Percentiles rank a stretch among this genome's conserved stretches.
These are phyloP conservation scores for Kazachstania martiniae DNA, from an alignment of 805 yeast species.

Conservation along the genomic window DNA sequence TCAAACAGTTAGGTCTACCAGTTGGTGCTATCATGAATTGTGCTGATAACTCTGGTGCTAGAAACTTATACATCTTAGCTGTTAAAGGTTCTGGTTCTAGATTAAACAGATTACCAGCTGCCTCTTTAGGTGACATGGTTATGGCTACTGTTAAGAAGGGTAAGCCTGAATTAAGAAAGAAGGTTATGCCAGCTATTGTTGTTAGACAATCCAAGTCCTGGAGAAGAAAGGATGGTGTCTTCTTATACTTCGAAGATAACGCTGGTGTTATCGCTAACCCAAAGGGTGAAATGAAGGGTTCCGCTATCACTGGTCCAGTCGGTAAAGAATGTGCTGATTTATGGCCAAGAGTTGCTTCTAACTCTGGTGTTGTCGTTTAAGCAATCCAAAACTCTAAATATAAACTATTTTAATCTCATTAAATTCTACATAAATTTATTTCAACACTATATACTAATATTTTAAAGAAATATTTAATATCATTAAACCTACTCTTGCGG, in stretches of 20 bases:
- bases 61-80: conserved; percentile 96
- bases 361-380: conserved; percentile 99
- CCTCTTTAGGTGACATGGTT: conserved; percentile 99
- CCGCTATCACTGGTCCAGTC: conserved; percentile 99
- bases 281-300: conserved; percentile 99
- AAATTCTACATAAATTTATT: too few relatives aligned
- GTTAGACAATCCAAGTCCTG: conserved; percentile 98
- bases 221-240: conserved; percentile 99
- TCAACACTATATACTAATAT: too few relatives aligned
- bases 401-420: too few relatives aligned
- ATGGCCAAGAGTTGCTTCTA: conserved; percentile 99
- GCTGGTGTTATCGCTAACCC: conserved; percentile 99
- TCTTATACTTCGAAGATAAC: conserved; percentile 98
- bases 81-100: conserved; percentile 99
- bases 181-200: conserved; percentile 99
- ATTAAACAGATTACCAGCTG: conserved; percentile 99
- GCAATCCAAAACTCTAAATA: background rate
- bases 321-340: conserved; percentile 99
- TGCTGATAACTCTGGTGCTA: conserved; percentile 99
- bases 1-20: conserved; percentile 93
- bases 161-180: conserved; percentile 99
- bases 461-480: too few relatives aligned
- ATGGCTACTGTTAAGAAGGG: conserved; percentile 99
- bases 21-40: conserved; percentile 99
- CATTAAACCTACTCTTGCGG: too few relatives aligned